These are phyloP conservation scores for Fusarium dimerum DNA, from an alignment of 2,329 filamentous ascomycete species.

Conservation along the genomic window DNA sequence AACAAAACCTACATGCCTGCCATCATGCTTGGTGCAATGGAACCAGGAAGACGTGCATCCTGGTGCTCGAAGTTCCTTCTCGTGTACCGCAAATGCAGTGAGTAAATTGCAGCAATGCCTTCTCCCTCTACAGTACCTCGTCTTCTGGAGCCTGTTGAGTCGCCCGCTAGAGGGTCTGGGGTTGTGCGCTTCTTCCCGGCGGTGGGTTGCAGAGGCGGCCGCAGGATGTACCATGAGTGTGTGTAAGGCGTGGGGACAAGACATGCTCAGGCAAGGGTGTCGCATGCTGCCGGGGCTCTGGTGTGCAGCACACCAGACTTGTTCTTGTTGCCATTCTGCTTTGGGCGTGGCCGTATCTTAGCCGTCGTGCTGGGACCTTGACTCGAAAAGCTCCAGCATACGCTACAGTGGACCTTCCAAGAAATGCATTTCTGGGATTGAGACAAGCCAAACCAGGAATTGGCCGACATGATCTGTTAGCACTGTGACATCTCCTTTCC, in stretches of 20 bases:
- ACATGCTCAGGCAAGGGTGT: constrained; percentile 3
- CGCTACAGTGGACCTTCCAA: not conserved
- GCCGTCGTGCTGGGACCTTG: not conserved
- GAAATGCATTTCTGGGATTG: not conserved
- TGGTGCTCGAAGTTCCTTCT: too few species aligned
- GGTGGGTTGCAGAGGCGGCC: constrained; percentile 41
- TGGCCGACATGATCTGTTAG: not conserved
- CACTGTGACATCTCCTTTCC: too few species aligned
- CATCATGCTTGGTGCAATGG: too few species aligned
- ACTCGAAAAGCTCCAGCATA: not conserved
- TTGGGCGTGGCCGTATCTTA: not conserved
- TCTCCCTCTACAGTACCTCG: not conserved
- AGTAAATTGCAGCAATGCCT: not conserved
- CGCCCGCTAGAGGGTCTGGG: constrained; percentile 29
- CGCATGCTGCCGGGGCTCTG: not conserved
- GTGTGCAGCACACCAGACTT: not conserved
- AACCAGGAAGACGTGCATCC: too few species aligned
- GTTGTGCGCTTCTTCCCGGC: constrained; percentile 39
- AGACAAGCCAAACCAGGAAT: not conserved
- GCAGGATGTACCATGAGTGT: constrained; percentile 38
- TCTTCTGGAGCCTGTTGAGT: constrained; percentile 17
- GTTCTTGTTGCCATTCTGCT: not conserved
- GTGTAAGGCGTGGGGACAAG: constrained; percentile 17
- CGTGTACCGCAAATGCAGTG: too few species aligned
- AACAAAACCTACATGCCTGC: too few species aligned